Base-by-base conservation (phyloP, 768 basidiomycete genomes). In the Boletus vinaceobasis region DNA sequence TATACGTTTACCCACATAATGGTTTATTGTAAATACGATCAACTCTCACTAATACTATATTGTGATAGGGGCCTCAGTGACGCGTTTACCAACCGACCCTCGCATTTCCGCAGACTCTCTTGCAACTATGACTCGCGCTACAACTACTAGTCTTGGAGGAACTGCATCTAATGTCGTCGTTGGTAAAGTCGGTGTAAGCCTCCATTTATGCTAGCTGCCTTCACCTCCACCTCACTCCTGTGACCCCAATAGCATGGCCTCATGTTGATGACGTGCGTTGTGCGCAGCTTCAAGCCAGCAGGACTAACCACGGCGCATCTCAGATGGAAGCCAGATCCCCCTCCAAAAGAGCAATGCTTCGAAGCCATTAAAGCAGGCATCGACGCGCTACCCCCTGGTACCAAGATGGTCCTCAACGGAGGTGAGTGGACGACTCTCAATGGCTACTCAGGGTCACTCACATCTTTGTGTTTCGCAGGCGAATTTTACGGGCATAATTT, bases 311-410 rank as follows among this genome's bases (percentile, higher is more conserved):
- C 7, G 11, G 7, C 2, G 1, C 19, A 19, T 26, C 32, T 1
- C 53, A 73, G 75, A 42, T 80, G 78, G 83, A 77, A 63, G 19
- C 73, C 78, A 9, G 70, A 62, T 6, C 73, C 75, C 6, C 67
- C 77, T 40, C 71, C 82, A 3, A 84, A 87, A 50, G 82, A 81
- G 48, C 74, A 81, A 23, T 79, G 79, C 5, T 86, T 88, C 55
- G 80, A 78, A n/a, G 73, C 82, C 2, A 85, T 88, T 71, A 82
- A 81, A 65, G 76, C 76, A 7, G 78, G 75, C 8, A 62, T 80
- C 52, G 77, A 78, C 42, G 66, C 72, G 0, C 63, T 78, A 29
- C 77, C 76, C 1, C 57, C 71, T 0, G 79, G 77, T 21, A 69
- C 64, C 23, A 82, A 81, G 63, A 74, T 78, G 62, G 55, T 81